phyloP scores from a whole-genome alignment of 768 basidiomycete genomes.

The Lentinula detonsa region DNA sequence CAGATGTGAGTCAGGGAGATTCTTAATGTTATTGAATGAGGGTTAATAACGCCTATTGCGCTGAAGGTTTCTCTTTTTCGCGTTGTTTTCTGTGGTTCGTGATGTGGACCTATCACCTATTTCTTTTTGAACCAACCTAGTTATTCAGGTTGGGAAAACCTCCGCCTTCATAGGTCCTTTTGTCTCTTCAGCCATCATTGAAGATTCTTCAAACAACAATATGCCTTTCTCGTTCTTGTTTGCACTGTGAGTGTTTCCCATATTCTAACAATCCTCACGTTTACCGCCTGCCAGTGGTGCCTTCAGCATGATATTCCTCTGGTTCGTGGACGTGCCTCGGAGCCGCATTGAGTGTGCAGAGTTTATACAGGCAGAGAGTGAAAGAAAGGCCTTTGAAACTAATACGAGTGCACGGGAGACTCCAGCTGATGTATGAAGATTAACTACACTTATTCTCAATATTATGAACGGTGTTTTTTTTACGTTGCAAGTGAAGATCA shows the following conservation, averaged over 20 bases:
- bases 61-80: constrained; percentile 63
- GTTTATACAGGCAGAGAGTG: constrained; percentile 51
- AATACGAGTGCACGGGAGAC: constrained; percentile 16
- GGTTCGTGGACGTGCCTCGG: constrained; percentile 58
- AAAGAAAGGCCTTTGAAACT: constrained; percentile 25
- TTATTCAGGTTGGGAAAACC: constrained; percentile 57
- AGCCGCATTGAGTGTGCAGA: constrained; percentile 57
- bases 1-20: constrained; percentile 46
- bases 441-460: neutral
- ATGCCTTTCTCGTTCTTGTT: constrained; percentile 76
- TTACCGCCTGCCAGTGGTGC: constrained; percentile 30
- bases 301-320: constrained; percentile 53
- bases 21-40: neutral
- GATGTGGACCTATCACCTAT: neutral
- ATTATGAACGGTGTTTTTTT: neutral
- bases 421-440: neutral
- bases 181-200: constrained; percentile 71
- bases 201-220: constrained; percentile 61
- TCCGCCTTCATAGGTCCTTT: constrained; percentile 75
- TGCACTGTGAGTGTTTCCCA: constrained; percentile 41
- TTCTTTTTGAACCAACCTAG: neutral
- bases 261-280: neutral
- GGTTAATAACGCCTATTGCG: neutral
- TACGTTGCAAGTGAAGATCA: neutral
- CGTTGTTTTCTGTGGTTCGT: constrained; percentile 63